Base-by-base conservation (phyloP, 1,284 basidiomycete genomes). In the Sporisorium reilianum region DNA sequence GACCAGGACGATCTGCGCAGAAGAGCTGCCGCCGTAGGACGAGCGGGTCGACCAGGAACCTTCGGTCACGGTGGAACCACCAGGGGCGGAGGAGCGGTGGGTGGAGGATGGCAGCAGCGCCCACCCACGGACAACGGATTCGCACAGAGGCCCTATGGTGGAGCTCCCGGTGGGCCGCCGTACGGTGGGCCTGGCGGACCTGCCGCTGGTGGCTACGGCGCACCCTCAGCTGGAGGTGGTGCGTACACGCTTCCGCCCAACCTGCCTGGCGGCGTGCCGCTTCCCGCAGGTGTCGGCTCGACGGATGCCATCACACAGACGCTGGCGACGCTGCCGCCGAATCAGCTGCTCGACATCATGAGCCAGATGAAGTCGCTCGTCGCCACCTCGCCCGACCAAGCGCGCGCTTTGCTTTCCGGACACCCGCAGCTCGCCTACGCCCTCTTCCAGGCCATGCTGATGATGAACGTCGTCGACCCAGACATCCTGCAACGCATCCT, bases 351-450 rank as follows among this genome's bases (percentile, higher is more conserved):
- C 85, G 96, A 99, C 86, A 93, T 98, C n/a, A 88, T 99, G 78
- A 92, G 92, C 30, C 94, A 97, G 85, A 97, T 97, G 92, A 98
- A 98, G 92, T 91, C 91, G 2, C 94, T 97, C 80, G 91, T 97
- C 28, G 91, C 93, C 26, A 93, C 91, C 0, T 92, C 94, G 70
- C 94, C 95, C 3, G 95, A 97, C 44, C 92, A 95, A 86, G 95
- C 96, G 34, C 88, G 91, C 50, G 87, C 89, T 5, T 87, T 99
- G 36, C 89, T 99, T 34, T 87, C 90, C 10, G 87, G 90, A 9
- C 92, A 97, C 80, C 96, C 97, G 16, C 96, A 99, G 86, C 89
- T 97, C 18, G 91, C 94, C 2, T 99, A 98, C 84, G 96, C 96
- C 0, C 88, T 99, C 20, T 98, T 99, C 87, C 96, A 98, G 86